Evolutionary conservation across 1,139 yeast species (phyloP).

Genomic region (Diutina mesorugosa): DNA sequence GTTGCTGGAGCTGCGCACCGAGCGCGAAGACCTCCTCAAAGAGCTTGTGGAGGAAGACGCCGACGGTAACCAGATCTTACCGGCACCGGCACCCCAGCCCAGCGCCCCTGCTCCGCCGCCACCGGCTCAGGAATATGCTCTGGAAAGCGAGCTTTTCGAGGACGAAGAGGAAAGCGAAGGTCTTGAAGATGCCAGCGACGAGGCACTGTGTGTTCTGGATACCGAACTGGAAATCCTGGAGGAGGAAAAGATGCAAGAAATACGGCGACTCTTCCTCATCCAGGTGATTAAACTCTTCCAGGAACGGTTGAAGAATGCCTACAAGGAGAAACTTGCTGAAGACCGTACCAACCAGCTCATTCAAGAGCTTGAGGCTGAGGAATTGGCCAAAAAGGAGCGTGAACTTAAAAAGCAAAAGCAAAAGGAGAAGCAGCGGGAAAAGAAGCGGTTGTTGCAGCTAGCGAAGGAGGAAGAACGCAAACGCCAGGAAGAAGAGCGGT

Average conservation of each 20-base stretch:
- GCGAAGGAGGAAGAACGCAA: constrained; percentile 68
- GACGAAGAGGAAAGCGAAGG: constrained; percentile 18
- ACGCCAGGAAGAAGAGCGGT: constrained; percentile 42
- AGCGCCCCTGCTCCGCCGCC: constrained; percentile 3
- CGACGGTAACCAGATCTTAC: not conserved
- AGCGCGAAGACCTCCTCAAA: constrained; percentile 7
- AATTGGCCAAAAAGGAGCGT: constrained; percentile 51
- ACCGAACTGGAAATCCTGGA: constrained; percentile 31
- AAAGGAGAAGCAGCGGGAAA: constrained; percentile 68
- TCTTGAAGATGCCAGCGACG: constrained; percentile 19
- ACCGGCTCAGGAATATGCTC: constrained; percentile 3
- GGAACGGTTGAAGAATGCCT: constrained; percentile 56
- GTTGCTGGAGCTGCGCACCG: constrained; percentile 45
- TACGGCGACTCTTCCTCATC: constrained; percentile 62
- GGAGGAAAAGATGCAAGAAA: constrained; percentile 58
- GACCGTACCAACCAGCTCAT: constrained; percentile 62
- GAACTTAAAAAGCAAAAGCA: constrained; percentile 63
- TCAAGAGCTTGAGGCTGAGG: constrained; percentile 74
- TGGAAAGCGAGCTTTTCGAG: constrained; percentile 3
- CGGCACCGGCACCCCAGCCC: not conserved
- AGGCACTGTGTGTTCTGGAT: constrained; percentile 11
- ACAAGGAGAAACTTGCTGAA: constrained; percentile 60
- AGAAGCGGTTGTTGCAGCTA: constrained; percentile 53
- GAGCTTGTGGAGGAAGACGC: constrained; percentile 4
- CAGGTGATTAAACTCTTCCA: constrained; percentile 43